Evolutionary conservation across 169 alveolate genomes (phyloP), one percentile per base, ranked within the genome.

Genomic region (Plasmodium berghei): DNA sequence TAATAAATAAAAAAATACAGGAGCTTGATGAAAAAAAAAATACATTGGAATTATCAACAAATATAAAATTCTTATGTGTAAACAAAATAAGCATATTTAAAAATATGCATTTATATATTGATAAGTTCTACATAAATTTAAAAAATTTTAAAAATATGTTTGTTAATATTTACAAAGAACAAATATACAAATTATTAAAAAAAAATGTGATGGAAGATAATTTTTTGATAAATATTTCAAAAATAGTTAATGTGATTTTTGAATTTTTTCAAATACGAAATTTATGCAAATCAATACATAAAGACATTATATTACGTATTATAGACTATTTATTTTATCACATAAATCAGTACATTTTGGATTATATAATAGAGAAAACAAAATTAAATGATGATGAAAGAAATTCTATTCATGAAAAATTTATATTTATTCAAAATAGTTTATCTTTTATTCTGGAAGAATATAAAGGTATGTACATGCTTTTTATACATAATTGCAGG

Each of bases 271-370:
- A 83, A 67, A 83, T 67, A 6, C 85, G 56, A 26, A 85, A 67
- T 64, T 55, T 83, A 10, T 83, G 48, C 26, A 83, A 67, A 83
- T 66, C 42, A 52, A 61, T 59, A 20, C 90, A 83, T 67, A 83
- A 16, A 48, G 67, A 69, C 34, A 34, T 83, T 55, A 34, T 62
- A 34, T 26, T 83, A 49, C 52, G 85, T 20, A 54, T 83, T 45
- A 48, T 83, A 28, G 90, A 83, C 45, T 83, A 83, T 83, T 83
- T 83, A 20, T 83, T 83, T 83, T 83, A 55, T 16, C 72, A 67
- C 18, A 55, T 83, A 59, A 83, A 83, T 59, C 48, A 71, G 14
- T 70, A 83, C 4, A 59, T 83, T 55, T 52, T 67, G 9, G 14
- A 56, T 8, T 83, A 54, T 67, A 49, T 56, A n/a, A 8, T 6